Conservation (phyloP, 768 basidiomycete genomes). For the Trichaptum fuscoviolaceum region DNA sequence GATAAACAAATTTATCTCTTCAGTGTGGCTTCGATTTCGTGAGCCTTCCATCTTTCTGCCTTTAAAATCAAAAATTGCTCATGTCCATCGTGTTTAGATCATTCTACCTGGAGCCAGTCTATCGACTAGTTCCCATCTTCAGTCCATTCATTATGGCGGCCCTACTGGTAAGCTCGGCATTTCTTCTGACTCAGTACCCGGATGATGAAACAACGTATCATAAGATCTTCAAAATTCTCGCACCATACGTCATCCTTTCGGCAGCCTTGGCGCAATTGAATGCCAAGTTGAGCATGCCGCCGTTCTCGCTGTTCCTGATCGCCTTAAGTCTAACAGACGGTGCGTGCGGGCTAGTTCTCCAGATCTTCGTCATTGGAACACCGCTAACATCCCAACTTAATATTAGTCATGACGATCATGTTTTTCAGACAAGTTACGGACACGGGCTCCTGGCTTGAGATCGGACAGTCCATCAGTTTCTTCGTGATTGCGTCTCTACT, state of each 20-base stretch:
- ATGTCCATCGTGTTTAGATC: slow-evolving; percentile 35
- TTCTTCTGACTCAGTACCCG: slow-evolving; percentile 4
- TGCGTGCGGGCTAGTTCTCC: slow-evolving; percentile 23
- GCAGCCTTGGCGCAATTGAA: slow-evolving; percentile 66
- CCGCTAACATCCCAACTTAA: not conserved
- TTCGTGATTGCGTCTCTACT: slow-evolving; percentile 80
- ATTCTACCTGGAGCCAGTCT: slow-evolving; percentile 86
- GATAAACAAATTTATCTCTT: not conserved
- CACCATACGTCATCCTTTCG: slow-evolving; percentile 74
- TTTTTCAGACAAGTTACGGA: slow-evolving; percentile 85
- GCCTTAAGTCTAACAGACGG: slow-evolving; percentile 72
- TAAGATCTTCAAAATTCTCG: slow-evolving; percentile 78
- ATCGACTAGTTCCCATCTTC: slow-evolving; percentile 81
- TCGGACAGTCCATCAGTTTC: slow-evolving; percentile 84
- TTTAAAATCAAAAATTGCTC: not conserved
- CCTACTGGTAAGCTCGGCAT: slow-evolving; percentile 47
- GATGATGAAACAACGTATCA: not conserved
- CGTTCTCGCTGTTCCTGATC: slow-evolving; percentile 77
- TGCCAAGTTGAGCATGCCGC: slow-evolving; percentile 58
- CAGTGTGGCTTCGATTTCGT: slow-evolving; percentile 84
- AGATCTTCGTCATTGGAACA: not conserved
- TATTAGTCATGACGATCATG: slow-evolving; percentile 56
- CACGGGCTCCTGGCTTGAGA: slow-evolving; percentile 85
- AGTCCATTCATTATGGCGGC: slow-evolving; percentile 79
- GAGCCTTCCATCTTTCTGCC: slow-evolving; percentile 21